phyloP scores from a whole-genome alignment of 1,139 yeast genomes.

The Suhomyces bolitotheri region DNA sequence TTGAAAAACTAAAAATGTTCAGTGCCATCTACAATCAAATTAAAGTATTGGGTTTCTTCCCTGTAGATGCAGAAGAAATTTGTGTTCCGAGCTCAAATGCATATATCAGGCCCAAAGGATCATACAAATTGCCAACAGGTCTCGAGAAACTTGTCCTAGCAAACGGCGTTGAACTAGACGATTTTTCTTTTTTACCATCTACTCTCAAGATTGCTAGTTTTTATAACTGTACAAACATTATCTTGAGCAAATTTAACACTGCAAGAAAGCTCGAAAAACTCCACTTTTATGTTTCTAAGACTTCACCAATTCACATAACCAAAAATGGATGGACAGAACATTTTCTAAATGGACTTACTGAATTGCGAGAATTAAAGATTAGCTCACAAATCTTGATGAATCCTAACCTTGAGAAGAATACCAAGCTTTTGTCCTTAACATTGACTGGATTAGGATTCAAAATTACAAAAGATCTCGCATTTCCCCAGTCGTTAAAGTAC shows the following conservation, averaged over 20 bases:
- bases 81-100: constrained; percentile 2
- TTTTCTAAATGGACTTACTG: constrained; percentile 12
- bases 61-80: constrained; percentile 7
- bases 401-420: constrained; percentile 13
- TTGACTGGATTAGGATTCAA: constrained; percentile 13
- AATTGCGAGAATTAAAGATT: constrained; percentile 13
- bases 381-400: constrained; percentile 10
- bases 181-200: constrained; percentile 10
- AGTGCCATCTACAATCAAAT: constrained; percentile 11
- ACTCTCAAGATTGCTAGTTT: constrained; percentile 13
- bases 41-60: constrained; percentile 14
- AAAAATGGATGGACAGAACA: constrained; percentile 14
- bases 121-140: constrained; percentile 12
- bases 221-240: constrained; percentile 11
- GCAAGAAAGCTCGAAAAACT: constrained; percentile 15
- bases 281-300: constrained; percentile 8
- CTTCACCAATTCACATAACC: constrained; percentile 10
- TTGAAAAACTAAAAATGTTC: constrained; percentile 10
- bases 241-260: constrained; percentile 16
- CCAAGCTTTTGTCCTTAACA: constrained; percentile 12
- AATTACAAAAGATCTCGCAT: constrained; percentile 12
- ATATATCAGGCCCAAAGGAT: too few species aligned
- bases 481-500: constrained; percentile 13
- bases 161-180: constrained; percentile 16
- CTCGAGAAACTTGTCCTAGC: constrained; percentile 15